Evolutionary conservation across 2,329 filamentous ascomycete genomes (phyloP).

Genomic region (Trichoderma pleuroti): DNA sequence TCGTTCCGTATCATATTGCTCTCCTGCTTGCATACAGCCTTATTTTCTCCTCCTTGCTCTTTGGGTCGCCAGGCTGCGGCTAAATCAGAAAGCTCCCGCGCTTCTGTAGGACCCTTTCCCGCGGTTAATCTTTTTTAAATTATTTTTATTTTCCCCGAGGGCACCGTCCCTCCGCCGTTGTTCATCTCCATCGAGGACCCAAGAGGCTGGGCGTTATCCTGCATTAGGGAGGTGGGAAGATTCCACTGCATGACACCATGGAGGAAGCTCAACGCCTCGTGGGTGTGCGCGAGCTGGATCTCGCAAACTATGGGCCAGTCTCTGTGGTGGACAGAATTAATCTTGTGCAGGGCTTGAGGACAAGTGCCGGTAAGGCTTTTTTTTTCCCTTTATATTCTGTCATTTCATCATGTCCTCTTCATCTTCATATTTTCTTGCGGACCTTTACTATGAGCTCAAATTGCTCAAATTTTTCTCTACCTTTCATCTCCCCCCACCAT

Average conservation of each 20-base stretch:
- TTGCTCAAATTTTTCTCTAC: neutral
- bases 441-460: neutral
- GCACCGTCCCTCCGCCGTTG: neutral
- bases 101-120: slow-evolving; percentile 16
- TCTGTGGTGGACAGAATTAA: slow-evolving; percentile 54
- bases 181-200: neutral
- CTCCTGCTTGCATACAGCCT: neutral
- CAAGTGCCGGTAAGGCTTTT: slow-evolving; percentile 55
- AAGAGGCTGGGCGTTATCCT: neutral
- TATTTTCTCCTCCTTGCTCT: neutral
- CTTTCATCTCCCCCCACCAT: neutral
- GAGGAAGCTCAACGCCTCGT: slow-evolving; percentile 17
- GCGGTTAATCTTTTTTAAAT: slow-evolving; percentile 1
- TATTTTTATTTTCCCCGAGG: slow-evolving; percentile 11
- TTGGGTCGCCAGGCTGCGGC: slow-evolving; percentile 7
- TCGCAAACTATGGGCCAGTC: slow-evolving; percentile 45
- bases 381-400: neutral
- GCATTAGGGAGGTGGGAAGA: slow-evolving; percentile 12
- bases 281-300: slow-evolving; percentile 46
- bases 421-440: neutral
- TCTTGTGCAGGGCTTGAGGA: slow-evolving; percentile 55
- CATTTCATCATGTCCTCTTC: neutral
- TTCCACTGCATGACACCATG: slow-evolving; percentile 8
- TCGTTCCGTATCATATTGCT: neutral
- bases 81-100: slow-evolving; percentile 4